Conservation (phyloP, 2,329 filamentous ascomycete species). For the Cladophialophora carrionii region DNA sequence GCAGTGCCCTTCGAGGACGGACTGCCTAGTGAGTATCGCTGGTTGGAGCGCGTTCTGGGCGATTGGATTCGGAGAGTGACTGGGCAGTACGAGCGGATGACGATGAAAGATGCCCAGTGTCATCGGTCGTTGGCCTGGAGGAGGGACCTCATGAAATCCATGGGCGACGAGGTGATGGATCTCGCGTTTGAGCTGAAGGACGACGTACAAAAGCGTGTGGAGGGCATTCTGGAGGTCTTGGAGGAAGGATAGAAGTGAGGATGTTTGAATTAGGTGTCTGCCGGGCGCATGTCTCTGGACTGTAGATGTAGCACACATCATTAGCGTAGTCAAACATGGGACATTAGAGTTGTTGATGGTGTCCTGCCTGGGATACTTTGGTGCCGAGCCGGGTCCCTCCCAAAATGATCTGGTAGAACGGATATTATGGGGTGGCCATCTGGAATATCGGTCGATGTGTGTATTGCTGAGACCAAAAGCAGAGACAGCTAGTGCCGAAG, state of each 20-base stretch:
- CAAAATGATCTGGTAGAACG: too few species aligned
- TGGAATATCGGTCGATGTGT: too few species aligned
- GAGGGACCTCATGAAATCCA: background rate
- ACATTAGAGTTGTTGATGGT: too few species aligned
- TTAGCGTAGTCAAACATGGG: too few species aligned
- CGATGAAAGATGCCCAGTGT: background rate
- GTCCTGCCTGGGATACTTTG: too few species aligned
- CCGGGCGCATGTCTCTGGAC: too few species aligned
- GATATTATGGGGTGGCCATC: too few species aligned
- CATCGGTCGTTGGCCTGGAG: background rate
- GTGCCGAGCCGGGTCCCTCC: too few species aligned
- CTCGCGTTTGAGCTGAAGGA: slow-evolving; percentile 3
- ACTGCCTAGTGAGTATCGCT: background rate
- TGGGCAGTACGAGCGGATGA: background rate
- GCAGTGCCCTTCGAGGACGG: background rate
- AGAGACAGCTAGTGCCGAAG: background rate
- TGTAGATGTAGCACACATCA: too few species aligned
- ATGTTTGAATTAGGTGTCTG: background rate
- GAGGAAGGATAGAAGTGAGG: background rate
- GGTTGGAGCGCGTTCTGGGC: background rate
- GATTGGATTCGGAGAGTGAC: background rate
- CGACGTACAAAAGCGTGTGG: background rate
- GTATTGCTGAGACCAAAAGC: background rate
- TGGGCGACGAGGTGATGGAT: background rate
- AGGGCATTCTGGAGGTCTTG: background rate